Evolutionary conservation across 805 yeast genomes (phyloP).

Genomic region (Saccharomycopsis sp.): DNA sequence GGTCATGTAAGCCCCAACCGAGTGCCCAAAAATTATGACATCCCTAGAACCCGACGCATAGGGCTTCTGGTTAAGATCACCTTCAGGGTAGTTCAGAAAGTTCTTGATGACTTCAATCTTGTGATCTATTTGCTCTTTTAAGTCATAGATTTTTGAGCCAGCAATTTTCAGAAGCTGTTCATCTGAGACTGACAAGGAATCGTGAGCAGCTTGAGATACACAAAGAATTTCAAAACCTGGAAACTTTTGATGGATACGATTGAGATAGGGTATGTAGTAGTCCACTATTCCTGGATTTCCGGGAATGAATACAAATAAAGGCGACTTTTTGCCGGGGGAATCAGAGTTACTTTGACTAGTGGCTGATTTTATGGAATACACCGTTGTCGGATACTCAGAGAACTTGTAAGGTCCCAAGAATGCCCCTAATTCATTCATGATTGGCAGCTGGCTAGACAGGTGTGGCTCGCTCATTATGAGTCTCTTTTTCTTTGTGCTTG

Average conservation of each 20-base stretch:
- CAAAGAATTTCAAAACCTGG: conserved; percentile 44
- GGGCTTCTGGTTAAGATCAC: conserved; percentile 16
- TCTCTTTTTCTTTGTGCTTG: too few relatives aligned
- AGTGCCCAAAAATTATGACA: conserved; percentile 55
- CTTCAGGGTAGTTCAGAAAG: conserved; percentile 23
- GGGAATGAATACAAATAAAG: conserved; percentile 54
- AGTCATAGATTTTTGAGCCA: conserved; percentile 27
- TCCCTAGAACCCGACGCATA: conserved; percentile 25
- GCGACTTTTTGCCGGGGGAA: conserved; percentile 19
- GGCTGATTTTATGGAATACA: neutral
- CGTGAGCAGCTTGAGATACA: conserved; percentile 56
- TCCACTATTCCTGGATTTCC: conserved; percentile 74
- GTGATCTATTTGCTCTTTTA: conserved; percentile 54
- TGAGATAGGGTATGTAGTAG: conserved; percentile 52
- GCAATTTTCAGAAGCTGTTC: conserved; percentile 14
- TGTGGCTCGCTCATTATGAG: too few relatives aligned
- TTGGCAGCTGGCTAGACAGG: neutral
- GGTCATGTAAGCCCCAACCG: conserved; percentile 60
- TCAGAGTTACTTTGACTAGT: neutral
- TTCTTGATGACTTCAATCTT: conserved; percentile 44
- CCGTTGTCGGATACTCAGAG: neutral
- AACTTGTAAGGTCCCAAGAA: neutral
- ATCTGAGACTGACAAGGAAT: conserved; percentile 16
- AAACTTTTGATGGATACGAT: conserved; percentile 33
- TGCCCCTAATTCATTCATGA: neutral